Base-by-base conservation (phyloP, 768 basidiomycete species). In the Calocybe cyanea region DNA sequence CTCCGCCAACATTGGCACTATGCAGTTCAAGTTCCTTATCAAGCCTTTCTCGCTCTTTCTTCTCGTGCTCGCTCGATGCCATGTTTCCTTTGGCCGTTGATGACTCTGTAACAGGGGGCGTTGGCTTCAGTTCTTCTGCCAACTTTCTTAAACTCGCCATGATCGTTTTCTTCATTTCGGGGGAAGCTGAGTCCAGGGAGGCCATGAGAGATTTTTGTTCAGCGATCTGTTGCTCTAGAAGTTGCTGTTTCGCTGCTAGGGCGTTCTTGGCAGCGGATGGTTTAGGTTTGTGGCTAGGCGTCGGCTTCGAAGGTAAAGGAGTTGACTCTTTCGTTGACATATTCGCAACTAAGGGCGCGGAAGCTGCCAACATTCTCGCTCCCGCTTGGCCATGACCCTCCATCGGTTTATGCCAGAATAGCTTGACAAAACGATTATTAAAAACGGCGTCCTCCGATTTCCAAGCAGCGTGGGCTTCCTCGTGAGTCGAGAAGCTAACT, bases 371-470 rank as follows among this genome's bases (percentile, higher is more conserved):
- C 71, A 85, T 79, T 52, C 85, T 77, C 38, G 80, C 70, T 2
- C 93, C 93, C 14, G 71, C 73, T 51, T 81, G 82, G 7, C 93
- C 93, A 56, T 93, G 88, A 0, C 94, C 93, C 43, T 88, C 89
- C 81, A 93, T 80, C 6, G 92, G 92, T 47, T 87, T 76, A 66
- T 95, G 92, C 92, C 94, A 96, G 57, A 95, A 91, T 25, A 96
- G 75, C 65, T 94, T 95, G 53, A 96, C 93, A 62, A 96, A 96
- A 40, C 94, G 81, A 56, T 93, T 94, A 9, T 81, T 82, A 58
- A 96, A 96, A 11, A 96, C 86, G n/a, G 93, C 92, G 51, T 95
- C 92, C 63, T 94, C 89, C 19, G 83, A 82, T 63, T 89, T 90
- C 88, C 93, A 92, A 1, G 94, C 94, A 10, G 80, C 77, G 57